Evolutionary conservation across 176 grass and related monocot species (phyloP).

Genomic region (Pharus latifolius): DNA sequence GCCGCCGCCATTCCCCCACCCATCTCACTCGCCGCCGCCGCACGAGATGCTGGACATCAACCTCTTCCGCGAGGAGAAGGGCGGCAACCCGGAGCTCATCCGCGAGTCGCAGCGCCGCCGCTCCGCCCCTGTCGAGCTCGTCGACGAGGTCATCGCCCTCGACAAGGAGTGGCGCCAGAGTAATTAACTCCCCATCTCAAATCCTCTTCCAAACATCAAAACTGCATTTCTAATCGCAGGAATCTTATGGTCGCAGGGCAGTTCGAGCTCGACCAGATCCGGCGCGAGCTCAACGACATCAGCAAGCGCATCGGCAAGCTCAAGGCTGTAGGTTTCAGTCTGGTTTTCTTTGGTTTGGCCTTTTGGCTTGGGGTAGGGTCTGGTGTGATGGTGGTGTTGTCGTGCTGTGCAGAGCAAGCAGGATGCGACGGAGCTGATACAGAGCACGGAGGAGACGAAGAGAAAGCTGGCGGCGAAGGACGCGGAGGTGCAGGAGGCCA

Average conservation of each 20-base stretch:
- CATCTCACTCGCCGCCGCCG: background rate
- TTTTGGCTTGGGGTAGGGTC: background rate
- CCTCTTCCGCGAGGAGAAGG: slow-evolving; percentile 71
- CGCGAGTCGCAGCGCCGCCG: slow-evolving; percentile 70
- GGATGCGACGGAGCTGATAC: slow-evolving; percentile 62
- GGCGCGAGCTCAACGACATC: slow-evolving; percentile 74
- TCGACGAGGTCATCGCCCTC: slow-evolving; percentile 78
- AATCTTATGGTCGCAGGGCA: slow-evolving; percentile 34
- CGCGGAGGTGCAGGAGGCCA: slow-evolving; percentile 77
- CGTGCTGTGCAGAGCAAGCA: slow-evolving; percentile 38
- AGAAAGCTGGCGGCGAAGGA: slow-evolving; percentile 57
- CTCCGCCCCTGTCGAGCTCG: slow-evolving; percentile 42
- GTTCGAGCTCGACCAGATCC: slow-evolving; percentile 65
- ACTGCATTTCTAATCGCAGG: background rate
- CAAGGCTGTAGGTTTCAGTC: slow-evolving; percentile 40
- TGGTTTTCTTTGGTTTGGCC: background rate
- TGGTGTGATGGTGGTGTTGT: background rate
- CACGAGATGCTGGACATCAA: slow-evolving; percentile 75
- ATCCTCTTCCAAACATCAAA: background rate
- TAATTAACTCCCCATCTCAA: background rate
- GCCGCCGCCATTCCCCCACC: background rate
- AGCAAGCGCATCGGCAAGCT: slow-evolving; percentile 84
- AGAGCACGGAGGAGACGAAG: slow-evolving; percentile 78
- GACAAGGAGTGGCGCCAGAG: slow-evolving; percentile 77
- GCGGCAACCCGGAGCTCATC: slow-evolving; percentile 52